phyloP scores from a whole-genome alignment of 345 rosid genomes.

The Arabis hirsuta region DNA sequence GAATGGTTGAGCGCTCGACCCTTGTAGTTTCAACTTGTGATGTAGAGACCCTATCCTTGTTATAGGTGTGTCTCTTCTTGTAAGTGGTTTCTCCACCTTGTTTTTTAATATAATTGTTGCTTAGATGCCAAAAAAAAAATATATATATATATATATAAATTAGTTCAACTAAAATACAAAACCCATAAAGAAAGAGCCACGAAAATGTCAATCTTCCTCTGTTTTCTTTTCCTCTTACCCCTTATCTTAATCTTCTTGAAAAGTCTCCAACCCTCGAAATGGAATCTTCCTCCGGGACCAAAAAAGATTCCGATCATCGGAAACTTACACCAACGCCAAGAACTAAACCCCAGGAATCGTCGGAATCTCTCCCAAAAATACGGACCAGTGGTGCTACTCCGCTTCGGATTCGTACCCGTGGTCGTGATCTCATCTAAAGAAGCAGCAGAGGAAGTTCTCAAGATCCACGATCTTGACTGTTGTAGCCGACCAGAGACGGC shows the following conservation, averaged over 20 bases:
- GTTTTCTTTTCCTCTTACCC: neutral
- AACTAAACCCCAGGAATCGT: slow-evolving; percentile 3
- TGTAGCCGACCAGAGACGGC: slow-evolving; percentile 23
- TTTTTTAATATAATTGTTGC: no score
- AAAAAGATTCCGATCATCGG: slow-evolving; percentile 30
- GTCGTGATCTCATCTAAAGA: slow-evolving; percentile 30
- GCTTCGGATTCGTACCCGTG: slow-evolving; percentile 27
- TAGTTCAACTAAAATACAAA: neutral
- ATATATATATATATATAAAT: no score
- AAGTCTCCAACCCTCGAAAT: neutral
- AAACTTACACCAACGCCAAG: slow-evolving; percentile 27
- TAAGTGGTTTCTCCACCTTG: no score
- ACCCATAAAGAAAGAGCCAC: neutral
- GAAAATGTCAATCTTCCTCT: slow-evolving; percentile 12
- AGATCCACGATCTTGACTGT: slow-evolving; percentile 30
- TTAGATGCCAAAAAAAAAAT: no score
- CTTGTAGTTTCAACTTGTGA: no score
- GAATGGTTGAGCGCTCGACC: no score
- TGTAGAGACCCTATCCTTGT: no score
- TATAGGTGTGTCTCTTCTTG: no score
- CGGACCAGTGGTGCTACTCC: slow-evolving; percentile 33
- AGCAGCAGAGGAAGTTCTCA: slow-evolving; percentile 32
- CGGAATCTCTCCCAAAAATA: slow-evolving; percentile 1
- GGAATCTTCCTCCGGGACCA: slow-evolving; percentile 30
- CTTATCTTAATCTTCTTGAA: slow-evolving; percentile 1